Percentiles rank a stretch among this genome's conserved stretches.
phyloP scores from a whole-genome alignment of 164 flowering plant genomes.

The Taxillus chinensis region DNA sequence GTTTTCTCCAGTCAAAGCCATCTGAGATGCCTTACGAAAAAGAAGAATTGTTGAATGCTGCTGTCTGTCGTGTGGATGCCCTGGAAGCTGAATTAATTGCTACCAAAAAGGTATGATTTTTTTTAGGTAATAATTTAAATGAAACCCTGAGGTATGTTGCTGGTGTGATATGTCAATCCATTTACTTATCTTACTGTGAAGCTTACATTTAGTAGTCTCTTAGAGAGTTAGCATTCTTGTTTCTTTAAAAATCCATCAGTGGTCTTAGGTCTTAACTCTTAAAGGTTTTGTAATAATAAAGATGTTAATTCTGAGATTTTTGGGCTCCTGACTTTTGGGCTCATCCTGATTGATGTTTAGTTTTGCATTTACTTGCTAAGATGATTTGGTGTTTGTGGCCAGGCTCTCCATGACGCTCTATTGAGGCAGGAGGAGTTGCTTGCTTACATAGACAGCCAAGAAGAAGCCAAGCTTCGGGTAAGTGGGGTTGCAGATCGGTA shows the following conservation, averaged over 20 bases:
- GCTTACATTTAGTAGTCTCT: neutral
- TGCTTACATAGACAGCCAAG: conserved; percentile 28
- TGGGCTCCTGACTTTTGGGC: too few species aligned
- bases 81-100: conserved; percentile 36
- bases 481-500: neutral
- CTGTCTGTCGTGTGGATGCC: conserved; percentile 35
- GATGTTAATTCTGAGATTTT: too few species aligned
- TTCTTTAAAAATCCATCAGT: neutral
- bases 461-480: conserved; percentile 17
- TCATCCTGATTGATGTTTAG: too few species aligned
- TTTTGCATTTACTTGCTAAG: too few species aligned
- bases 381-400: neutral
- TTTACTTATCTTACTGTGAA: neutral
- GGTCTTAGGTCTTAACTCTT: neutral
- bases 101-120: conserved; percentile 25
- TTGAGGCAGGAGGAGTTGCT: conserved; percentile 38
- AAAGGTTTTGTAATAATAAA: too few species aligned
- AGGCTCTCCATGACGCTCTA: conserved; percentile 39
- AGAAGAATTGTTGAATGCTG: conserved; percentile 36
- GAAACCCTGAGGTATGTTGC: too few species aligned
- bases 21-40: conserved; percentile 30
- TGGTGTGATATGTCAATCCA: too few species aligned
- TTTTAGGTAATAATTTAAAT: neutral
- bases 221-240: neutral
- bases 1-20: conserved; percentile 18